Base-by-base conservation (phyloP, 306 rosid species). In the Ormosia emarginata region DNA sequence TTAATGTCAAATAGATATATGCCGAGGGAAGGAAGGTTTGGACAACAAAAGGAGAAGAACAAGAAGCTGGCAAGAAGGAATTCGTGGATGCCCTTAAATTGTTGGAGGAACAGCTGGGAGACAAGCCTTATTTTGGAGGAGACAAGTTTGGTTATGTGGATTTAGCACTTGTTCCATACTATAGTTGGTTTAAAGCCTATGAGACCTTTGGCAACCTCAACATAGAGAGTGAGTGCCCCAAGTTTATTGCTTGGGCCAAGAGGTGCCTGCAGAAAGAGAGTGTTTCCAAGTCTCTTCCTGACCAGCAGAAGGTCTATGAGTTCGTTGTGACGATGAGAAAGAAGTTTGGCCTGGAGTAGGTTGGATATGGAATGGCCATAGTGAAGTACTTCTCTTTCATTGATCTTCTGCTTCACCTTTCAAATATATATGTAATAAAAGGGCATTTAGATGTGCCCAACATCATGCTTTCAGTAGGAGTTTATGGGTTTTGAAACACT, bases 231-330 rank as follows among this genome's bases (percentile, higher is more conserved):
- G 83, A 86, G 77, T 76, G 85, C 17, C 90, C 90, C 11, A 86
- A 80, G 78, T 8, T 86, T 2, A 7, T 66, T 18, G 83, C 62
- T 17, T 86, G 90, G 90, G 83, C 81, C 5, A 86, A 36, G 59
- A 86, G 85, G 65, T 83, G 89, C 74, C 0, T 80, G 75, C 71
- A 77, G 32, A 75, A 12, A 18, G 44, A 87, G 39, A 64, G 85
- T 24, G 81, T 83, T 30, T 44, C 81, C 18, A 80, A 57, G 18
- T 75, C 85, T 15, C 81, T 83, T 14, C 81, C 89, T 30, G 62
- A 79, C 49, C 80, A 71, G 18, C 67, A 68, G 2, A 86, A 75
- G 73, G 58, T 86, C 44, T 75, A 34, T 37, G 84, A 24, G 7
- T 75, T 53, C 30, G 36, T 39, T 10, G 14, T 50, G 64, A 18